Evolutionary conservation across 495 filamentous ascomycete genomes (phyloP).

Genomic region (Neurospora intermedia): DNA sequence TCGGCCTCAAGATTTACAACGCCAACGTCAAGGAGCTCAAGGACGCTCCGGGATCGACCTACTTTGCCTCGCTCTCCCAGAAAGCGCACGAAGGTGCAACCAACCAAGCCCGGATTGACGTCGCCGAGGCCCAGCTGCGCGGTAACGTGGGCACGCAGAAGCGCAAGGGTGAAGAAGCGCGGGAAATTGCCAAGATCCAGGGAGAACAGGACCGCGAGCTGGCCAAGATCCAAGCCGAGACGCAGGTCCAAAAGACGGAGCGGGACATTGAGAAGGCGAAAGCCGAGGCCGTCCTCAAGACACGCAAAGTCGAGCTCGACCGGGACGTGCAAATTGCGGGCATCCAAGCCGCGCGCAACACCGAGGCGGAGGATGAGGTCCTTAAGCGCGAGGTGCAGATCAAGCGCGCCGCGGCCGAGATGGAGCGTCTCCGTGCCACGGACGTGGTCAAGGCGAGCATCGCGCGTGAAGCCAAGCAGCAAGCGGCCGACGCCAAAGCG

Average conservation of each 20-base stretch:
- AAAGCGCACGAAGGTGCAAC: conserved; percentile 77
- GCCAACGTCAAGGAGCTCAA: conserved; percentile 75
- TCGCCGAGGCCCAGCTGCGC: conserved; percentile 65
- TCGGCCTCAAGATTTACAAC: conserved; percentile 65
- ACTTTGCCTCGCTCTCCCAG: conserved; percentile 65
- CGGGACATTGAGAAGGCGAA: conserved; percentile 68
- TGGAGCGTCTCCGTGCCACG: conserved; percentile 62
- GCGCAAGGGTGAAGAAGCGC: conserved; percentile 63
- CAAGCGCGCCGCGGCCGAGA: conserved; percentile 65
- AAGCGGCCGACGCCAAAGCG: conserved; percentile 57
- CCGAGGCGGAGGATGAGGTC: conserved; percentile 64
- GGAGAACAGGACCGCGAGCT: conserved; percentile 71
- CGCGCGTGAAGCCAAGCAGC: conserved; percentile 56
- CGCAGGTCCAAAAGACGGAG: conserved; percentile 71
- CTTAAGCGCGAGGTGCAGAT: conserved; percentile 62
- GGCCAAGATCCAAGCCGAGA: conserved; percentile 71
- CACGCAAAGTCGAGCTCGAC: conserved; percentile 57
- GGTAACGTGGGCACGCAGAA: conserved; percentile 74
- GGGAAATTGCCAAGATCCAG: conserved; percentile 72
- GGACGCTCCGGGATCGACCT: conserved; percentile 63
- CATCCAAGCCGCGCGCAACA: conserved; percentile 57
- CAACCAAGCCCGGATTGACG: conserved; percentile 56
- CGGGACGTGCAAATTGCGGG: conserved; percentile 60
- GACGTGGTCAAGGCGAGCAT: conserved; percentile 73
- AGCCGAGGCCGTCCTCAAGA: conserved; percentile 62